A percentile compares a stretch with the other conserved stretches of the same genome.
Evolutionary conservation across 2,329 filamentous ascomycete genomes (phyloP).

Genomic region (Orbilia quercus): DNA sequence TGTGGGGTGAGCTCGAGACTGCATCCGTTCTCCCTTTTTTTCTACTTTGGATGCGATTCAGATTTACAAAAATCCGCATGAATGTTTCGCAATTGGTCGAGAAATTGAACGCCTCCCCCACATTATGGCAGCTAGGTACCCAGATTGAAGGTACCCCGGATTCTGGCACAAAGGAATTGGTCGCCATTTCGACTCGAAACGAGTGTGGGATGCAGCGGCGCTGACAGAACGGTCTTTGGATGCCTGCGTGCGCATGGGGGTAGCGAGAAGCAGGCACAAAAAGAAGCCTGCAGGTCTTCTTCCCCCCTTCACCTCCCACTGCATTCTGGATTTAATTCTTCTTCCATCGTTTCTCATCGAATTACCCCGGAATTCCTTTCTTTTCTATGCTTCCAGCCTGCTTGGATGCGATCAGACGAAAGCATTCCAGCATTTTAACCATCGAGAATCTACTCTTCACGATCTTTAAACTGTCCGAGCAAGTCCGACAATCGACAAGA

Average conservation of each 20-base stretch:
- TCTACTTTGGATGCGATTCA: constrained; percentile 17
- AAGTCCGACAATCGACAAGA: constrained; percentile 13
- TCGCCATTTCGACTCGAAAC: constrained; percentile 35
- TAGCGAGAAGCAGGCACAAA: constrained; percentile 29
- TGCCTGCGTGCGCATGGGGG: neutral
- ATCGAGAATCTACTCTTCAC: neutral
- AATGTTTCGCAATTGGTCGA: constrained; percentile 46
- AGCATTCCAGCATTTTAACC: constrained; percentile 18
- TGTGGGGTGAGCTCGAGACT: constrained; percentile 26
- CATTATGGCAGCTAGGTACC: constrained; percentile 28
- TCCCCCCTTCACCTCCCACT: constrained; percentile 4
- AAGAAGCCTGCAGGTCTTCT: constrained; percentile 39
- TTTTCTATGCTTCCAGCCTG: constrained; percentile 13
- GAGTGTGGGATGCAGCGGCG: constrained; percentile 26
- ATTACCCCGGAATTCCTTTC: constrained; percentile 8
- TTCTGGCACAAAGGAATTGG: constrained; percentile 34
- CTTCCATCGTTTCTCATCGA: constrained; percentile 16
- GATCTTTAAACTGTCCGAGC: constrained; percentile 18
- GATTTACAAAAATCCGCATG: constrained; percentile 26
- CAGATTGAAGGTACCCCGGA: constrained; percentile 43
- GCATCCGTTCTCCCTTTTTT: constrained; percentile 6
- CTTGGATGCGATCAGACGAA: constrained; percentile 6
- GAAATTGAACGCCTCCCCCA: constrained; percentile 49
- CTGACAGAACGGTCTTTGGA: neutral
- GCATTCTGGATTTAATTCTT: constrained; percentile 26